Evolutionary conservation across 2,329 filamentous ascomycete species (phyloP), one percentile per base, ranked within the genome.

Genomic region (Neofusicoccum sp.): DNA sequence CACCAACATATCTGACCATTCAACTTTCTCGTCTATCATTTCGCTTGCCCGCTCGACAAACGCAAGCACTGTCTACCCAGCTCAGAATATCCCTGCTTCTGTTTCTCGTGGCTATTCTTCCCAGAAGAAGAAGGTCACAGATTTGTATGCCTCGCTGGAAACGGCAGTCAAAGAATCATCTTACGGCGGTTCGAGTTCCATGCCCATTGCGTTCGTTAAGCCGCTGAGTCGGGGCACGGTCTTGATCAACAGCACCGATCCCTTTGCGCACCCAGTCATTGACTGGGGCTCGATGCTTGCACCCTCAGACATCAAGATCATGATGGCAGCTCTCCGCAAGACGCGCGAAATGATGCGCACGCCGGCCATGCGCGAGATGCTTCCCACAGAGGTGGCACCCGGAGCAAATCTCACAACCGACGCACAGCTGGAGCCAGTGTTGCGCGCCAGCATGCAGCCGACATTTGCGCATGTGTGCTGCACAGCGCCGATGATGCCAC

Each of bases 391-490:
- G 62, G 7, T 49, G 9, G 2, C 70, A 70, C 14, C 69, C 68
- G 16, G 65, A 65, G 36, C 66, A 70, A 52, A 67, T 65, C 75
- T 79, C 22, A 74, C 67, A 33, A 76, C 73, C 67, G 58, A 66
- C 49, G 0, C 66, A 69, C 2, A 68, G 71, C 34, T 65, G 68
- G 69, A 72, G 29, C 68, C 71, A 37, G 65, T 67, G 52, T 43
- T 61, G 31, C 64, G 69, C n/a, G 64, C 68, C 29, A 60, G 58
- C 16, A 63, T 43, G 56, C 41, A 62, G 1, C 67, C 63, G 37
- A 31, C 72, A 39, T 66, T 66, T 54, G 41, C 71, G 68, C 73
- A 76, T 63, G 71, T 73, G 2, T 65, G 73, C 1, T 76, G 76
- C 4, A 78, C 74, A 1, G 73, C 70, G 14, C 70, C 69, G 3